Evolutionary conservation across 495 filamentous ascomycete genomes (phyloP).

Genomic region (Rusavskia elegans): DNA sequence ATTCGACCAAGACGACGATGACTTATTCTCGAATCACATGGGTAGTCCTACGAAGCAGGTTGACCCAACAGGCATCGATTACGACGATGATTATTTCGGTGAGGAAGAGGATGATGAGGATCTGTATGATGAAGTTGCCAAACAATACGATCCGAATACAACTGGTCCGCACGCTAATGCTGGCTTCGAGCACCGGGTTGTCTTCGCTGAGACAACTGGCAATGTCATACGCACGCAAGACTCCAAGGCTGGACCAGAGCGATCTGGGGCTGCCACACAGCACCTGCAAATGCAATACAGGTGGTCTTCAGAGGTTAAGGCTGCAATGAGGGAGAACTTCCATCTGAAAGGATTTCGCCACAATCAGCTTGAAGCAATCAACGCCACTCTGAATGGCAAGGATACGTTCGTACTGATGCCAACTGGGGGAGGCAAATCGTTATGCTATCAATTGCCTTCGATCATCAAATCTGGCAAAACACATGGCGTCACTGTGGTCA

Average conservation of each 20-base stretch:
- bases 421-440: constrained; percentile 88
- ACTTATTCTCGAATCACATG: constrained; percentile 31
- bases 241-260: constrained; percentile 2
- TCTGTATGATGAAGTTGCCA: constrained; percentile 47
- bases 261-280: neutral
- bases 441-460: constrained; percentile 92
- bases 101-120: constrained; percentile 54
- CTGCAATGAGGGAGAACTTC: constrained; percentile 63
- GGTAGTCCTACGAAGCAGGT: constrained; percentile 17
- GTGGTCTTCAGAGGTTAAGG: constrained; percentile 79
- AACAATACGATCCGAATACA: constrained; percentile 35
- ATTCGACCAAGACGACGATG: constrained; percentile 19
- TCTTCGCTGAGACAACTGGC: constrained; percentile 40
- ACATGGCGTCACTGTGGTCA: constrained; percentile 73
- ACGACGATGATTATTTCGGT: constrained; percentile 40
- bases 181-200: constrained; percentile 20
- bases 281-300: constrained; percentile 32
- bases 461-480: constrained; percentile 70
- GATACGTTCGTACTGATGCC: constrained; percentile 95
- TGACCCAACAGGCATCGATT: constrained; percentile 1
- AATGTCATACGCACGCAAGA: constrained; percentile 19
- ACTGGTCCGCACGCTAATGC: constrained; percentile 14
- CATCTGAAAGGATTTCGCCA: constrained; percentile 67
- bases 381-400: constrained; percentile 71
- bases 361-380: constrained; percentile 93